These are phyloP conservation scores for Fonsecaea erecta DNA, from an alignment of 2,329 filamentous ascomycete species.

Conservation along the genomic window DNA sequence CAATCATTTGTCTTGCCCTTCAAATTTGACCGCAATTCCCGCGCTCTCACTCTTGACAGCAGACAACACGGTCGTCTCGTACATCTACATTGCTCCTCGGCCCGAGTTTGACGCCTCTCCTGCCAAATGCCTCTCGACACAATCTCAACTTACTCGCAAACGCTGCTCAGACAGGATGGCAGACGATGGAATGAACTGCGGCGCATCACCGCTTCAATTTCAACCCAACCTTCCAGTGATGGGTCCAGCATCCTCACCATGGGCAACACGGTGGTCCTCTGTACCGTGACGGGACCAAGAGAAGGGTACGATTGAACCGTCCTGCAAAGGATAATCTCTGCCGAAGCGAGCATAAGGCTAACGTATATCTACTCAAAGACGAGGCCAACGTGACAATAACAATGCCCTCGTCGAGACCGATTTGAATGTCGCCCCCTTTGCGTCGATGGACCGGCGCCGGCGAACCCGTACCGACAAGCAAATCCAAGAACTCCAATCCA, in stretches of 20 bases:
- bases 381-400: slow-evolving; percentile 37
- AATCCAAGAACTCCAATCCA: slow-evolving; percentile 73
- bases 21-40: background rate
- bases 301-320: slow-evolving; percentile 57
- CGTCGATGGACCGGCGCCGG: slow-evolving; percentile 36
- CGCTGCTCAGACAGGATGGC: slow-evolving; percentile 79
- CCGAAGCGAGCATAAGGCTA: background rate
- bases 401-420: slow-evolving; percentile 38
- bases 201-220: slow-evolving; percentile 83
- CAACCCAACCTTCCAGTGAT: slow-evolving; percentile 88
- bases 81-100: background rate
- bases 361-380: slow-evolving; percentile 21
- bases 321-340: background rate
- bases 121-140: slow-evolving; percentile 89
- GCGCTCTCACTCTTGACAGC: background rate
- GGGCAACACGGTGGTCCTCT: slow-evolving; percentile 97
- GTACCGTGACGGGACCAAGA: slow-evolving; percentile 82
- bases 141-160: slow-evolving; percentile 85
- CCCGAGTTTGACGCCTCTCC: background rate
- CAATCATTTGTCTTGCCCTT: background rate
- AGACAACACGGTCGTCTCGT: background rate
- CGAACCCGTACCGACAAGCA: slow-evolving; percentile 36
- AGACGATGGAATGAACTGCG: slow-evolving; percentile 97
- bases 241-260: slow-evolving; percentile 93
- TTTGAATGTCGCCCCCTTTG: slow-evolving; percentile 38